Conservation (phyloP, 2,329 filamentous ascomycete genomes). For the Xylaria sp. region DNA sequence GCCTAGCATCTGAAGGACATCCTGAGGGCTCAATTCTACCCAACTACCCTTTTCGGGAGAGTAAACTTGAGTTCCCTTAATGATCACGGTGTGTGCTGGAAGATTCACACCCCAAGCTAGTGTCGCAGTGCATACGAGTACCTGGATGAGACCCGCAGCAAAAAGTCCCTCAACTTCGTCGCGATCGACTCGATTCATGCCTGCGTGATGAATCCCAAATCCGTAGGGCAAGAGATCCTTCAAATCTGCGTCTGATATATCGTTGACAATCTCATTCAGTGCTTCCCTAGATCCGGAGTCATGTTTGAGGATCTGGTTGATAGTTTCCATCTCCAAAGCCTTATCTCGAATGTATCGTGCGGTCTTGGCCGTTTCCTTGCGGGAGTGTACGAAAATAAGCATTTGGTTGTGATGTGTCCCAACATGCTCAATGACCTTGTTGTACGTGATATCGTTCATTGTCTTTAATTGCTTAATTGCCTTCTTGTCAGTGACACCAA, state of each 20-base stretch:
- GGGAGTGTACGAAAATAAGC: slow-evolving; percentile 98
- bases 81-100: slow-evolving; percentile 97
- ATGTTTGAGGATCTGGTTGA: slow-evolving; percentile 91
- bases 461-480: slow-evolving; percentile 98
- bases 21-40: slow-evolving; percentile 97
- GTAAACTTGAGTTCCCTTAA: slow-evolving; percentile 98
- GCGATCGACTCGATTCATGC: slow-evolving; percentile 95
- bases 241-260: slow-evolving; percentile 84
- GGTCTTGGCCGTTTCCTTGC: slow-evolving; percentile 98
- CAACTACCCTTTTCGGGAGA: slow-evolving; percentile 98
- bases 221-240: slow-evolving; percentile 96
- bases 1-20: slow-evolving; percentile 98
- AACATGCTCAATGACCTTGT: slow-evolving; percentile 95
- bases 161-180: slow-evolving; percentile 96
- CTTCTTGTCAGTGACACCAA: slow-evolving; percentile 97
- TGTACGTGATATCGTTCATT: slow-evolving; percentile 99
- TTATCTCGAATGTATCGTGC: slow-evolving; percentile 96
- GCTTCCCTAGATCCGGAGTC: slow-evolving; percentile 93
- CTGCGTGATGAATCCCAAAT: slow-evolving; percentile 97
- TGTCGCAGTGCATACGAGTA: slow-evolving; percentile 97
- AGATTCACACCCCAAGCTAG: slow-evolving; percentile 99
- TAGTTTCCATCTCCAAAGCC: slow-evolving; percentile 95
- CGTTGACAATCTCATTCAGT: slow-evolving; percentile 82
- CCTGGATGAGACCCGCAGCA: slow-evolving; percentile 88
- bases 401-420: slow-evolving; percentile 94